Percentiles rank a stretch among this genome's conserved stretches.
phyloP scores from a whole-genome alignment of 768 basidiomycete species.

The Pilatotrama ljubarskyi region DNA sequence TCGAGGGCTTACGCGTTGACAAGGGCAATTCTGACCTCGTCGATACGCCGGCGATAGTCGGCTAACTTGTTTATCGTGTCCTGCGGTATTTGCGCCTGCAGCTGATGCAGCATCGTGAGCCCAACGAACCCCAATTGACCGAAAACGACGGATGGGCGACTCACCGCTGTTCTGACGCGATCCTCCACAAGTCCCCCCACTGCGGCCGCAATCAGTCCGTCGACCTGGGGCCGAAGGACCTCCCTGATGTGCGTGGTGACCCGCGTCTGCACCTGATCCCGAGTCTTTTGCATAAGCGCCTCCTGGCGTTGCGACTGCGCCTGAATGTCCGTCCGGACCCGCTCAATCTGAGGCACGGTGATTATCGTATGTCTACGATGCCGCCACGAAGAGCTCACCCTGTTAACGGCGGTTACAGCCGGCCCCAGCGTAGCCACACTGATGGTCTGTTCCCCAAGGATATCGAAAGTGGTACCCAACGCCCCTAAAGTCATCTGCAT shows the following conservation, averaged over 20 bases:
- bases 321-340: slow-evolving; percentile 39
- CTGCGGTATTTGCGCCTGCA: slow-evolving; percentile 44
- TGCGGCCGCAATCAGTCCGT: slow-evolving; percentile 36
- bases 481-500: slow-evolving; percentile 46
- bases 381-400: slow-evolving; percentile 36
- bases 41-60: slow-evolving; percentile 43
- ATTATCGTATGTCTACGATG: slow-evolving; percentile 10
- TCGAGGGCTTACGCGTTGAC: slow-evolving; percentile 45
- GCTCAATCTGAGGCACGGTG: slow-evolving; percentile 38
- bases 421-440: slow-evolving; percentile 45
- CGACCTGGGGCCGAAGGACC: slow-evolving; percentile 39
- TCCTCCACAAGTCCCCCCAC: slow-evolving; percentile 26
- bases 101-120: slow-evolving; percentile 31
- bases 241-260: slow-evolving; percentile 45
- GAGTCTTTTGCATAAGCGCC: slow-evolving; percentile 38
- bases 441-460: slow-evolving; percentile 46
- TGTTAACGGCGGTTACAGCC: slow-evolving; percentile 44
- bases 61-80: slow-evolving; percentile 41
- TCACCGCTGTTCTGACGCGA: neutral
- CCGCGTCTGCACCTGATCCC: slow-evolving; percentile 36
- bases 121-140: neutral
- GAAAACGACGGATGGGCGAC: neutral
- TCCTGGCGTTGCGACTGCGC: slow-evolving; percentile 42
- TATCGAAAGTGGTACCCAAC: slow-evolving; percentile 46
- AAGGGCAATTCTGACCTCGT: slow-evolving; percentile 44